Conservation (phyloP, 1,284 basidiomycete species). For the Leccinum colubrinum region DNA sequence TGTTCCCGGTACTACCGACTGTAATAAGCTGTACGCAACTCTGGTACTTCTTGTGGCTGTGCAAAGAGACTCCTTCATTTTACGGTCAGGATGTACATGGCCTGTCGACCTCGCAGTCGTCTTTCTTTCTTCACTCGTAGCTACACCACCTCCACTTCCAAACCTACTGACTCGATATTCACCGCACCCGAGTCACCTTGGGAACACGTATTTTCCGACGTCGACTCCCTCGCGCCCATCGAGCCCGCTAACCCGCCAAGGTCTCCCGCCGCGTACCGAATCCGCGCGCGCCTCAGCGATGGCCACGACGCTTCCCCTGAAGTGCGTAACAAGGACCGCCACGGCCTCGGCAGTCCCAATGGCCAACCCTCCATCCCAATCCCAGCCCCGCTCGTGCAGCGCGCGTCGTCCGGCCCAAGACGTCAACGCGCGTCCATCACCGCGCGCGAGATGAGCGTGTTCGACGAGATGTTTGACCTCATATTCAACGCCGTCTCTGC, state of each 20-base stretch:
- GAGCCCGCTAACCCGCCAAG: constrained; percentile 6
- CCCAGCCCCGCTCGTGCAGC: constrained; percentile 3
- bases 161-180: constrained; percentile 35
- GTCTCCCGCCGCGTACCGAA: constrained; percentile 14
- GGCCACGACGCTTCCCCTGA: neutral
- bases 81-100: neutral
- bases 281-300: neutral
- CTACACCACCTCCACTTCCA: neutral
- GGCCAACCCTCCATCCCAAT: neutral
- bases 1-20: too few species aligned
- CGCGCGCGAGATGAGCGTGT: constrained; percentile 58
- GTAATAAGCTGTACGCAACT: too few species aligned
- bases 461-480: constrained; percentile 71
- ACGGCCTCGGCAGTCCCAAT: neutral
- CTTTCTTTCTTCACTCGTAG: constrained; percentile 4
- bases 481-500: constrained; percentile 59
- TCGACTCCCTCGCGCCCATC: constrained; percentile 32
- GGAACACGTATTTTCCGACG: constrained; percentile 54
- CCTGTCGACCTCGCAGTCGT: neutral
- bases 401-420: constrained; percentile 11
- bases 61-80: neutral
- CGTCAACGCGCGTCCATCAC: constrained; percentile 61
- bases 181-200: constrained; percentile 43
- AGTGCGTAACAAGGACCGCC: neutral
- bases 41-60: neutral